phyloP scores from a whole-genome alignment of 2,329 filamentous ascomycete genomes.

The Sporothrix pseudoabietina region DNA sequence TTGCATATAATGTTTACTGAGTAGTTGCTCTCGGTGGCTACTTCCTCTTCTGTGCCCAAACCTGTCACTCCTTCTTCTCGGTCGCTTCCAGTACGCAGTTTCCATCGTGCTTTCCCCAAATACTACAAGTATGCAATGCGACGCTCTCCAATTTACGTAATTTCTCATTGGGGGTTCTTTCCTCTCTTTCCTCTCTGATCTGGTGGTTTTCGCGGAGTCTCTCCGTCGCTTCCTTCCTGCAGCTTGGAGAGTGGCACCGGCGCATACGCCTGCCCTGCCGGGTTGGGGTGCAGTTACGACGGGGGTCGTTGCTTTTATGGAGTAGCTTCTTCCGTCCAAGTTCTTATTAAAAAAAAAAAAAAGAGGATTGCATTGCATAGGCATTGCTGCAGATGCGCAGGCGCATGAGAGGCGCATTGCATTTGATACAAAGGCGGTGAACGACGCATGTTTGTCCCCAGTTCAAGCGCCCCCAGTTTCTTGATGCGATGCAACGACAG shows the following conservation, averaged over 20 bases:
- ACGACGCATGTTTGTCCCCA: not conserved
- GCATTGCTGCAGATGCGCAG: not conserved
- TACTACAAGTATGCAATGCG: constrained; percentile 16
- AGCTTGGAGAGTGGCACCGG: not conserved
- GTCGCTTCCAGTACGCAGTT: not conserved
- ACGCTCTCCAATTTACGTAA: constrained; percentile 26
- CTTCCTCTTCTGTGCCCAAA: not conserved
- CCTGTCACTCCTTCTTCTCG: too few species aligned
- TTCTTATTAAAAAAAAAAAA: not conserved
- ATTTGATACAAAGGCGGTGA: constrained; percentile 18
- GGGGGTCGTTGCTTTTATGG: constrained; percentile 12
- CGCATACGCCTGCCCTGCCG: constrained; percentile 14
- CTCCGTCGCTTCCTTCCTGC: not conserved
- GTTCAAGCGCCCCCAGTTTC: not conserved
- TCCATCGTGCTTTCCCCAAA: constrained; percentile 8
- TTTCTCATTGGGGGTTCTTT: constrained; percentile 1
- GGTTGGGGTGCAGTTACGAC: constrained; percentile 18
- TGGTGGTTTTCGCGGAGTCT: not conserved
- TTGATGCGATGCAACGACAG: not conserved
- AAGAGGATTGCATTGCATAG: not conserved
- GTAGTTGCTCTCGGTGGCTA: not conserved
- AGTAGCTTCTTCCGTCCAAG: not conserved
- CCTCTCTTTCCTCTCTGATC: not conserved
- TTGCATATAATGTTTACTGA: not conserved
- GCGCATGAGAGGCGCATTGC: too few species aligned